Base-by-base conservation (phyloP, 179 eudicot species). In the Camellia oleifera region DNA sequence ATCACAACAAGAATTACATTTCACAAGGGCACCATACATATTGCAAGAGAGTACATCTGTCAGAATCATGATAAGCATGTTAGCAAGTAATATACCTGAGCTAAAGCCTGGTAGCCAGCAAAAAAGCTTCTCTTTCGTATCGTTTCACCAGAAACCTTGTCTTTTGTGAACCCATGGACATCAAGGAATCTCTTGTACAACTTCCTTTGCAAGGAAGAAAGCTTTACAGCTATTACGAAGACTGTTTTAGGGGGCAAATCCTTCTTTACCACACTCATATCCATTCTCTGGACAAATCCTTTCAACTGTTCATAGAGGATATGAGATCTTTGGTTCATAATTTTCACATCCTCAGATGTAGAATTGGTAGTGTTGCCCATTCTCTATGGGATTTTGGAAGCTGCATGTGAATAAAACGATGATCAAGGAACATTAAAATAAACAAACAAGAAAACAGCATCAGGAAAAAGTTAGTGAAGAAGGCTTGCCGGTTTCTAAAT, bases 221-320 rank as follows among this genome's bases (percentile, higher is more conserved):
- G 91, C 88, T 97, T 94, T 75, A 97, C 99, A 79, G 97, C 87
- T 78, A 97, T 83, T n/a, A 97, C 99, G 83, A 94, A 94, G 57
- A 94, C 99, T 64, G 97, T 94, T 89, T 97, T 94, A 0, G 97
- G 92, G 42, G 99, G 99, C 82, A 97, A 87, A 82, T 97, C 99
- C 78, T 93, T 93, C 83, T 92, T 92, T 78, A 90, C 94, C 85
- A 97, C 99, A 82, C 83, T 94, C 99, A 92, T 94, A 89, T 92
- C 99, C 99, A 97, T 91, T 80, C 99, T 88, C 80, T 97, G 99
- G 50, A 97, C 98, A 87, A 97, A 94, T 66, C 99, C 99, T 85
- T 94, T 97, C 66, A 97, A 83, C 79, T 97, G 97, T 80, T 93
- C 97, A 84, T 94, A 94, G 70, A 97, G 85, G 78, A 97, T 94